Base-by-base conservation (phyloP, 1,139 yeast species). In the Hyphopichia burtonii region DNA sequence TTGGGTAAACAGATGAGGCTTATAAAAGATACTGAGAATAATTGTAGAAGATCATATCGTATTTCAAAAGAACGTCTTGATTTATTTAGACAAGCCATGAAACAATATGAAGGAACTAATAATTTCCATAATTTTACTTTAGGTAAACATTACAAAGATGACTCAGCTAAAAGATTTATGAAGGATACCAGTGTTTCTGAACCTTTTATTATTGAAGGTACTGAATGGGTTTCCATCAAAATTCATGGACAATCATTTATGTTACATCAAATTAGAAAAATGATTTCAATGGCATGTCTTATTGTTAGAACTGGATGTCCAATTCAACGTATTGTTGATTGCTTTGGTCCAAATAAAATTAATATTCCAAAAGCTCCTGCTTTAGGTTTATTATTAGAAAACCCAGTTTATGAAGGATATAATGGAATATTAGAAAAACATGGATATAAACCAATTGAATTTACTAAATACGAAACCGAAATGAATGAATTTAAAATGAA, bases 361-460 rank as follows among this genome's bases (percentile, higher is more conserved):
- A 90, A 90, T 58, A 87, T 93, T 50, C 99, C 99, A 41, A 94
- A 93, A 65, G 99, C 98, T 0, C 99, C 99, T 5, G 96, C 98
- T 31, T 72, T 93, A 48, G 99, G 99, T 0, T 72, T 93, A 45
- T 68, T 94, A 41, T 75, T 93, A 45, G 99, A 94, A 58, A 82
- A 86, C 44, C 99, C 99, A 0, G 96, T 91, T 11, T 93, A 88
- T 62, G 95, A 86, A 42, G 85, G 88, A 7, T 89, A 86, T 63
- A 93, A 93, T 63, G 71, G 74, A 19, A 79, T 81, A 55, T 72
- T 93, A 50, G 76, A 77, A 44, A 82, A 82, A 47, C 80, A 84
- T 56, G 97, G 96, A n/a, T 87, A 88, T 58, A 86, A 85, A 34
- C 79, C 78, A 14, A 74, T 93, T 42, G 83, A 80, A 38, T 93